Percentiles rank a stretch among this genome's conserved stretches.
phyloP scores from a whole-genome alignment of 805 yeast species.

The Wickerhamomyces bisporus region DNA sequence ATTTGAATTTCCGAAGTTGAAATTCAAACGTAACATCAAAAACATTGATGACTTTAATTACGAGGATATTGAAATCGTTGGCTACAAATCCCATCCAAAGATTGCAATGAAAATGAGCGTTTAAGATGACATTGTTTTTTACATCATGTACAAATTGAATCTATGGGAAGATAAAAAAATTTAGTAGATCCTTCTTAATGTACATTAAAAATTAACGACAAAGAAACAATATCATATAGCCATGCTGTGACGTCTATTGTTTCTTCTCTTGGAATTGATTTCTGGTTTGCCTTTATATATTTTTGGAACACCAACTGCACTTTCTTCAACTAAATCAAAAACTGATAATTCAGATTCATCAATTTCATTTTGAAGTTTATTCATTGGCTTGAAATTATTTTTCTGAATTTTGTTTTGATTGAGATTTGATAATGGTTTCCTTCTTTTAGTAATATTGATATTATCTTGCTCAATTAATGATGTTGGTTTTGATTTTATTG shows the following conservation, averaged over 20 bases:
- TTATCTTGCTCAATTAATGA: constrained; percentile 19
- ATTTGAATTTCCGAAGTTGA: constrained; percentile 71
- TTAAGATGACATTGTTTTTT: no score
- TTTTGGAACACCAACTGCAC: constrained; percentile 24
- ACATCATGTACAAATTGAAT: no score
- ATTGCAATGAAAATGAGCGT: constrained; percentile 98
- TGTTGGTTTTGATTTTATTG: constrained; percentile 5
- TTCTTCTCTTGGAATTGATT: constrained; percentile 12
- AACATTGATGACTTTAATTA: constrained; percentile 81
- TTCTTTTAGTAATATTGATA: constrained; percentile 22
- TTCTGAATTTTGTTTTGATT: constrained; percentile 14
- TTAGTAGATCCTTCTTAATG: no score
- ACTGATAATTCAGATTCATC: constrained; percentile 22
- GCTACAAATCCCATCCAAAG: constrained; percentile 74
- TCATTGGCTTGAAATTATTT: constrained; percentile 3
- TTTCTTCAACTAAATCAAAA: constrained; percentile 25
- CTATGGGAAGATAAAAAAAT: no score
- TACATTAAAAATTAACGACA: no score
- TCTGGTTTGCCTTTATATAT: constrained; percentile 22
- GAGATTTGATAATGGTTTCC: constrained; percentile 19
- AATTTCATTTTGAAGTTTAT: constrained; percentile 2
- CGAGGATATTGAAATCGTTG: constrained; percentile 81
- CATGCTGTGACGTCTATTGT: constrained; percentile 23
- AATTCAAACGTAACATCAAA: constrained; percentile 59
- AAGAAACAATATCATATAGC: constrained; percentile 5